Percentiles rank a stretch among this genome's conserved stretches.
phyloP scores from a whole-genome alignment of 2,329 filamentous ascomycete genomes.

The Alternaria sp. region DNA sequence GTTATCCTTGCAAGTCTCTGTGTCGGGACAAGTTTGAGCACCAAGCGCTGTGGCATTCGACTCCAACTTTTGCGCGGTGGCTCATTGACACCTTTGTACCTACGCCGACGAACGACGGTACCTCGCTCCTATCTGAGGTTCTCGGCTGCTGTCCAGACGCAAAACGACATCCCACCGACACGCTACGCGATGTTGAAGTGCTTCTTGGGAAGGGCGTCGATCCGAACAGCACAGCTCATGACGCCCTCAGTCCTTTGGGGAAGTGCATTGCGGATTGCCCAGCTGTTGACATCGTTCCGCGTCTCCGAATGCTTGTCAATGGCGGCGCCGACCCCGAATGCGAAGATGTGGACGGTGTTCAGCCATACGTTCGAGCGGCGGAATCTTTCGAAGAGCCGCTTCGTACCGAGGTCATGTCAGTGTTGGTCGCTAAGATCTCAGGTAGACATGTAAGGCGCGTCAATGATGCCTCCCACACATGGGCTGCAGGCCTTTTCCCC shows the following conservation, averaged over 20 bases:
- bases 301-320: slow-evolving; percentile 34
- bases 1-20: slow-evolving; percentile 29
- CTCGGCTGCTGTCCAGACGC: slow-evolving; percentile 38
- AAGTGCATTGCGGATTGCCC: slow-evolving; percentile 37
- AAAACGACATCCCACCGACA: slow-evolving; percentile 39
- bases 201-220: slow-evolving; percentile 36
- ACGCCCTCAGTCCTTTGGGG: slow-evolving; percentile 30
- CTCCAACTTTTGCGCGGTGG: slow-evolving; percentile 29
- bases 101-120: slow-evolving; percentile 18
- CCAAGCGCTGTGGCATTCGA: slow-evolving; percentile 43
- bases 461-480: slow-evolving; percentile 19
- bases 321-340: slow-evolving; percentile 40
- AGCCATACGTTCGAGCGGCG: slow-evolving; percentile 35
- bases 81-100: slow-evolving; percentile 29
- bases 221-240: slow-evolving; percentile 27
- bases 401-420: slow-evolving; percentile 30
- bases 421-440: slow-evolving; percentile 30
- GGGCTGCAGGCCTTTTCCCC: slow-evolving; percentile 35
- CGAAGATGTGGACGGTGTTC: slow-evolving; percentile 24
- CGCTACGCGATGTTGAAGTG: slow-evolving; percentile 38
- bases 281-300: slow-evolving; percentile 33
- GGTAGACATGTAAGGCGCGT: slow-evolving; percentile 17
- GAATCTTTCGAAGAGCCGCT: slow-evolving; percentile 36
- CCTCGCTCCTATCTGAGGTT: slow-evolving; percentile 36
- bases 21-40: slow-evolving; percentile 35